phyloP scores from a whole-genome alignment of 257 asterid genomes.

The Solanum acaule region DNA sequence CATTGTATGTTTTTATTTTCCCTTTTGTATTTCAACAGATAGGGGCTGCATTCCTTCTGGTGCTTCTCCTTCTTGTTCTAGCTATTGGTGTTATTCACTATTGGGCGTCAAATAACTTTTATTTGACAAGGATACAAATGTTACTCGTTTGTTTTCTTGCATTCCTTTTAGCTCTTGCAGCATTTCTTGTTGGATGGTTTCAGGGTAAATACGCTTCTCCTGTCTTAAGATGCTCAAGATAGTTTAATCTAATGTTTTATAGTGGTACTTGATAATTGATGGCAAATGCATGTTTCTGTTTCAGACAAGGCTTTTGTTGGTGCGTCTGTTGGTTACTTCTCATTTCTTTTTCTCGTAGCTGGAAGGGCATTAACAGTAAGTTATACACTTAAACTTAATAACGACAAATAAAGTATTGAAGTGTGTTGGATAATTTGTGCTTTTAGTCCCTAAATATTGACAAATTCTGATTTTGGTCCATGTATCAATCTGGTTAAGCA shows the following conservation, averaged over 20 bases:
- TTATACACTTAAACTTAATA: constrained; percentile 34
- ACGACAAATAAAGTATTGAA: not conserved
- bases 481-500: not conserved
- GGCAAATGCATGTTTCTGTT: constrained; percentile 3
- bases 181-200: constrained; percentile 82
- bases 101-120: constrained; percentile 98
- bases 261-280: not conserved
- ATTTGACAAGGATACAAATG: constrained; percentile 91
- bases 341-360: constrained; percentile 91
- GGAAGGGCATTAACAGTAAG: constrained; percentile 98
- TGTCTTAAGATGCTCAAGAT: not conserved
- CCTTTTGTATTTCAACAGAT: constrained; percentile 44
- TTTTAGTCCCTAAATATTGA: not conserved
- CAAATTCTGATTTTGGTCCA: not conserved
- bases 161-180: constrained; percentile 94
- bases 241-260: not conserved
- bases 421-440: not conserved
- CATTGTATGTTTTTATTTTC: not conserved
- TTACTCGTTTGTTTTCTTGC: constrained; percentile 90
- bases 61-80: constrained; percentile 80
- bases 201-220: constrained; percentile 39
- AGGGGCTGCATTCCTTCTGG: constrained; percentile 89
- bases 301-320: constrained; percentile 91
- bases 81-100: constrained; percentile 93
- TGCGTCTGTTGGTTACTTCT: constrained; percentile 98